Percentiles rank a stretch among this genome's conserved stretches.
phyloP scores from a whole-genome alignment of 2,329 filamentous ascomycete species.

The Phyllachora maydis region DNA sequence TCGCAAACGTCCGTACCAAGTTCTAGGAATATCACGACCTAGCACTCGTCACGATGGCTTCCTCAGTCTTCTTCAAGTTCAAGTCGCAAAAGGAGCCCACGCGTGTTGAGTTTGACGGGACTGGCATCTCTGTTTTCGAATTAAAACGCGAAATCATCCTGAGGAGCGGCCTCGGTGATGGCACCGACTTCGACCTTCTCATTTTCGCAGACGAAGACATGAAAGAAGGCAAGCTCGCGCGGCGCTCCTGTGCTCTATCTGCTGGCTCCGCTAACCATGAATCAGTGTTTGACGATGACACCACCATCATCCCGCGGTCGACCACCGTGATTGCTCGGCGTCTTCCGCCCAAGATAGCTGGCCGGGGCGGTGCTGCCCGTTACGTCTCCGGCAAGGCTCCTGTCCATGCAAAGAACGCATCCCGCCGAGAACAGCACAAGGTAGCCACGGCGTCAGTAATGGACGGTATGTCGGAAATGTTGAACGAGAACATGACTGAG shows the following conservation, averaged over 20 bases:
- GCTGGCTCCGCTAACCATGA: slow-evolving; percentile 6
- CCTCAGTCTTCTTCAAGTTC: slow-evolving; percentile 99
- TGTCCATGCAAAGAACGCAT: slow-evolving; percentile 61
- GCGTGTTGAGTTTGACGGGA: slow-evolving; percentile 90
- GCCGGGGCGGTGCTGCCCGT: slow-evolving; percentile 75
- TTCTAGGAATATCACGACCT: no score
- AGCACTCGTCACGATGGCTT: slow-evolving; percentile 60
- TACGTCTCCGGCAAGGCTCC: slow-evolving; percentile 97
- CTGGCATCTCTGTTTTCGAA: slow-evolving; percentile 94
- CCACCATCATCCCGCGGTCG: slow-evolving; percentile 86
- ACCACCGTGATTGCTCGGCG: slow-evolving; percentile 83
- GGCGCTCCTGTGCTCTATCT: neutral
- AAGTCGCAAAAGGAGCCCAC: slow-evolving; percentile 95
- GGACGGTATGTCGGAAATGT: no score
- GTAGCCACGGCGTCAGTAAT: no score
- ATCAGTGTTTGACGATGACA: slow-evolving; percentile 91
- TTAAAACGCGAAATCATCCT: slow-evolving; percentile 96
- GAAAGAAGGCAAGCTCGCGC: slow-evolving; percentile 50
- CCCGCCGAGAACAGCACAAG: slow-evolving; percentile 40
- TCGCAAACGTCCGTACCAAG: no score
- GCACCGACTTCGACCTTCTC: slow-evolving; percentile 85
- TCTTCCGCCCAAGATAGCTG: slow-evolving; percentile 63
- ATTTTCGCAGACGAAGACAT: slow-evolving; percentile 77
- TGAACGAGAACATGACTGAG: slow-evolving; percentile 67
- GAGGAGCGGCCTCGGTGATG: slow-evolving; percentile 83